Percentiles rank a stretch among this genome's conserved stretches.
These are phyloP conservation scores for Acanthamoeba castellanii DNA, from an alignment of 208 protist species.

Conservation along the genomic window DNA sequence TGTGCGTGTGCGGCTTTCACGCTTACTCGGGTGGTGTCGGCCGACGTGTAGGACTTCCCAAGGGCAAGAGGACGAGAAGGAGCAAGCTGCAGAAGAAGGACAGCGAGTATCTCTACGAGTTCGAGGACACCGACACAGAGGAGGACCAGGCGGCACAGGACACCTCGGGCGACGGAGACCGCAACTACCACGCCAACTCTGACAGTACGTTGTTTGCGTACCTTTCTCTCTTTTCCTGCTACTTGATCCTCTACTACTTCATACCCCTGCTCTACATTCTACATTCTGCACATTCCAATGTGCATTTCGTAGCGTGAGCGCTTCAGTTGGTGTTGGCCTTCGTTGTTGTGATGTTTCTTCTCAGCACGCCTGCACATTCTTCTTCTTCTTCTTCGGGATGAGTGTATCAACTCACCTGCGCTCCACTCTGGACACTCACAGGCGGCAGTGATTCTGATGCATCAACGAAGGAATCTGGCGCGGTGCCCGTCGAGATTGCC, in stretches of 20 bases:
- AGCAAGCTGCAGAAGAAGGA: slow-evolving; percentile 19
- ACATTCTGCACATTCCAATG: too few relatives aligned
- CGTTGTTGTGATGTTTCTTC: background rate
- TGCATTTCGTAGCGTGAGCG: too few relatives aligned
- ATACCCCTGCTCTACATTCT: too few relatives aligned
- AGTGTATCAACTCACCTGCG: background rate
- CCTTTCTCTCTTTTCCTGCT: background rate
- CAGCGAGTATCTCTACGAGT: slow-evolving; percentile 54
- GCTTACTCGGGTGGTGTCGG: too few relatives aligned
- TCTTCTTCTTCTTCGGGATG: background rate
- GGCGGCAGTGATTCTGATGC: background rate
- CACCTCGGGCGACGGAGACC: background rate
- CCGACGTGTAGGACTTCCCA: background rate
- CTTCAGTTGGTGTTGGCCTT: too few relatives aligned
- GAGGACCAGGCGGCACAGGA: background rate
- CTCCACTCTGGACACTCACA: background rate
- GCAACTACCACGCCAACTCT: slow-evolving; percentile 48
- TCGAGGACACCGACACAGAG: slow-evolving; percentile 13
- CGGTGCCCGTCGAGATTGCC: background rate
- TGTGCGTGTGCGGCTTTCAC: background rate
- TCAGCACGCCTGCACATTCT: background rate
- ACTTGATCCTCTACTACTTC: too few relatives aligned
- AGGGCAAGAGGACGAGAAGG: slow-evolving; percentile 16
- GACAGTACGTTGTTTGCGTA: background rate
- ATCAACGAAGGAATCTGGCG: background rate